phyloP scores from a whole-genome alignment of 805 yeast genomes.

The Hanseniaspora singularis region DNA sequence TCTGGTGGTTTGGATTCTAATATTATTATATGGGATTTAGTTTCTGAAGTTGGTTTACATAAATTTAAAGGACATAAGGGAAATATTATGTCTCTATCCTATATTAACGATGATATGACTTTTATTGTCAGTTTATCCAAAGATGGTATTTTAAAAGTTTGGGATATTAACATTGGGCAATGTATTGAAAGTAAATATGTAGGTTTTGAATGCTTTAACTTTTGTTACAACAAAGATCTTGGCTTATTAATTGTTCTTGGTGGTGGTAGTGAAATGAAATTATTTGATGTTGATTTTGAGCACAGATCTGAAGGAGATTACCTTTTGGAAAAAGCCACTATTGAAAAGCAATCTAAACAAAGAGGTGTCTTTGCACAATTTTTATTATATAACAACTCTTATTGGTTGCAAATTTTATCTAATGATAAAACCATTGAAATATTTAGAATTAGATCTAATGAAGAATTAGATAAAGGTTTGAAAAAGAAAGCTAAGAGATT shows the following conservation, averaged over 20 bases:
- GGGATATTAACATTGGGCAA: conserved; percentile 85
- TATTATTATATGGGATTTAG: conserved; percentile 87
- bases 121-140: conserved; percentile 62
- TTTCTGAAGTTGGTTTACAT: conserved; percentile 79
- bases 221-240: conserved; percentile 40
- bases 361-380: conserved; percentile 55
- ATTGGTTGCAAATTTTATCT: conserved; percentile 58
- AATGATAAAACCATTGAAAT: conserved; percentile 70
- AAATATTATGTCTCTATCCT: conserved; percentile 55
- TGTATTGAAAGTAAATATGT: conserved; percentile 58
- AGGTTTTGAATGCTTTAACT: conserved; percentile 67
- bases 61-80: conserved; percentile 83
- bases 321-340: conserved; percentile 47
- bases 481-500: conserved; percentile 68
- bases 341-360: conserved; percentile 66
- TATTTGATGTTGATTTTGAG: conserved; percentile 62
- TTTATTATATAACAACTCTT: conserved; percentile 22
- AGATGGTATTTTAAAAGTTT: conserved; percentile 81
- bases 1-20: conserved; percentile 81
- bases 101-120: conserved; percentile 44
- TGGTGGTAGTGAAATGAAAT: conserved; percentile 65
- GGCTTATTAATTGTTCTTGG: conserved; percentile 52
- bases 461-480: conserved; percentile 68
- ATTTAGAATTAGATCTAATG: conserved; percentile 61
- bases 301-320: conserved; percentile 39